phyloP scores from a whole-genome alignment of 2,329 filamentous ascomycete genomes.

The Tricladium varicosporioides region DNA sequence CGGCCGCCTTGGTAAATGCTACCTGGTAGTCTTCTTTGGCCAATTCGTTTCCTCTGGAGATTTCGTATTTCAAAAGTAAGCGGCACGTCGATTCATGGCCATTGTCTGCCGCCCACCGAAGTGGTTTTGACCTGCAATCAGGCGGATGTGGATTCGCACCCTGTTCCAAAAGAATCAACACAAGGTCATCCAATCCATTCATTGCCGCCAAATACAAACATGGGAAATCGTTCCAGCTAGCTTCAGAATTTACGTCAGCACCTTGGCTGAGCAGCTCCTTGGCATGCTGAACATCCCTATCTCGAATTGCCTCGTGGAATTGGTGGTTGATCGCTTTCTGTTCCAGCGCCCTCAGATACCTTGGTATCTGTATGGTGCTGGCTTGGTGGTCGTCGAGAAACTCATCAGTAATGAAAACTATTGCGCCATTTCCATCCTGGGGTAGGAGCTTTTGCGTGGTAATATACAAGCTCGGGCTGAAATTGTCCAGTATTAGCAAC shows the following conservation, averaged over 20 bases:
- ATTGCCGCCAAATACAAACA: conserved; percentile 20
- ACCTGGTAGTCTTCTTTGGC: too few relatives aligned
- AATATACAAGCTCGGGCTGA: conserved; percentile 12
- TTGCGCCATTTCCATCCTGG: conserved; percentile 14
- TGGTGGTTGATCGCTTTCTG: conserved; percentile 13
- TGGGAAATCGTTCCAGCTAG: conserved; percentile 17
- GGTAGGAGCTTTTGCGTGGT: conserved; percentile 18
- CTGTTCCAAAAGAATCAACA: conserved; percentile 17
- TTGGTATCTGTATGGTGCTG: conserved; percentile 9
- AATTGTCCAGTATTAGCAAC: conserved; percentile 19
- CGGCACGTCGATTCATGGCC: conserved; percentile 32
- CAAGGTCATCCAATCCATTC: conserved; percentile 18
- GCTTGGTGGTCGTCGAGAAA: conserved; percentile 4
- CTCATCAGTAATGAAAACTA: conserved; percentile 10
- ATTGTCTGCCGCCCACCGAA: conserved; percentile 23
- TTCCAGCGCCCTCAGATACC: conserved; percentile 7
- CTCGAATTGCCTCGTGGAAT: conserved; percentile 13
- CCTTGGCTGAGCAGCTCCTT: conserved; percentile 17
- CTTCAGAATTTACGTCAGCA: conserved; percentile 15
- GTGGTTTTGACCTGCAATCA: conserved; percentile 13
- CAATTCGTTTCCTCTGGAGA: too few relatives aligned
- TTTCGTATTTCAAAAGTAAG: conserved; percentile 36
- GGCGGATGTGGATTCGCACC: conserved; percentile 20
- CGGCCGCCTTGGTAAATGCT: too few relatives aligned
- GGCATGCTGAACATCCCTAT: conserved; percentile 8